These are phyloP conservation scores for Psilocybe tampanensis DNA, from an alignment of 768 basidiomycete genomes.

Conservation along the genomic window DNA sequence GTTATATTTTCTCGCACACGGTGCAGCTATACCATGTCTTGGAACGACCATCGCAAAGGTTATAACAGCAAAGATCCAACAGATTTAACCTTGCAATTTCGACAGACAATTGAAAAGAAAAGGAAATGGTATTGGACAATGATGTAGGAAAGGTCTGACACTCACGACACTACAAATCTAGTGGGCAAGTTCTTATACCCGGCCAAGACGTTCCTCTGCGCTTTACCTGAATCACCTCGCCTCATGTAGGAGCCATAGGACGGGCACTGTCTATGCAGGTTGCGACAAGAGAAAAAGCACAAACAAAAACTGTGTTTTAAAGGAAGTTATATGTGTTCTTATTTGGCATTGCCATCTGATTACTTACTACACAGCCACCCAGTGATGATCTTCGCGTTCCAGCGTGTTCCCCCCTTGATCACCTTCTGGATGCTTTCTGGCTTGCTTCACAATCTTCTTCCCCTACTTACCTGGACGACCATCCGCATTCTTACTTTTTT, in stretches of 20 bases:
- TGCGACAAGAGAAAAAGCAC: constrained; percentile 40
- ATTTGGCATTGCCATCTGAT: constrained; percentile 1
- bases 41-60: constrained; percentile 12
- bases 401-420: too few species aligned
- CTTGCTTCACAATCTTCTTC: too few species aligned
- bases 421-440: too few species aligned
- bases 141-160: constrained; percentile 72
- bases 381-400: too few species aligned
- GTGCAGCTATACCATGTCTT: constrained; percentile 3
- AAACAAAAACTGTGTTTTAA: constrained; percentile 10
- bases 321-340: constrained; percentile 2
- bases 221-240: constrained; percentile 72
- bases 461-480: too few species aligned
- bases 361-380: too few species aligned
- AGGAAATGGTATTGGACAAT: not conserved
- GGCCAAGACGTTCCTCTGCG: constrained; percentile 56
- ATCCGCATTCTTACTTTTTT: too few species aligned
- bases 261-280: constrained; percentile 76
- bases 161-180: constrained; percentile 51
- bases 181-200: constrained; percentile 65
- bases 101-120: not conserved
- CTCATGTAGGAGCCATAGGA: constrained; percentile 41
- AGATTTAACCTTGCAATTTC: constrained; percentile 12
- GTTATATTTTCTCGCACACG: constrained; percentile 1
- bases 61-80: constrained; percentile 10